phyloP scores from a whole-genome alignment of 257 asterid genomes.

The Gynochthodes officinalis region DNA sequence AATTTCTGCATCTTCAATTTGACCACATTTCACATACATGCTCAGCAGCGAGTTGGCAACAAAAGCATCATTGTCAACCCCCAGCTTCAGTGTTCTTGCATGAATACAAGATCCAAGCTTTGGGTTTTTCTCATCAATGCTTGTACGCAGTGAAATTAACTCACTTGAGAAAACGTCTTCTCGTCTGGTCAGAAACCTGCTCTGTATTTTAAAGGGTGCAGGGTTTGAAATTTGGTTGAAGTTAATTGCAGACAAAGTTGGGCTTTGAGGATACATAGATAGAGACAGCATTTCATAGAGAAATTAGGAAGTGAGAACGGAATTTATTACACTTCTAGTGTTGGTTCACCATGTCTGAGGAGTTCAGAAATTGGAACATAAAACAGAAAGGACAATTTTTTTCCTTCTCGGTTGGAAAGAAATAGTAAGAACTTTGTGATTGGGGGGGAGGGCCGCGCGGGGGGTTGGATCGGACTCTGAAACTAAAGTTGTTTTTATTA shows the following conservation, averaged over 20 bases:
- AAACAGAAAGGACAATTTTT: too few relatives aligned
- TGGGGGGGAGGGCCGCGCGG: too few relatives aligned
- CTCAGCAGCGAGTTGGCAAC: conserved; percentile 32
- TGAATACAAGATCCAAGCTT: conserved; percentile 35
- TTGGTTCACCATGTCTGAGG: too few relatives aligned
- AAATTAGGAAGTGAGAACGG: neutral
- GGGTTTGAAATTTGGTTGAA: conserved; percentile 6
- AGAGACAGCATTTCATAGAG: neutral
- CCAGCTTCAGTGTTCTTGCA: conserved; percentile 31
- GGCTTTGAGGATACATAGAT: neutral
- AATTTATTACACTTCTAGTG: too few relatives aligned
- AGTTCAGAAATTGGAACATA: too few relatives aligned
- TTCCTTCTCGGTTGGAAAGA: too few relatives aligned
- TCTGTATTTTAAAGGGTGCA: neutral
- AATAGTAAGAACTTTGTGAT: too few relatives aligned
- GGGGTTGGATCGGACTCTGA: too few relatives aligned
- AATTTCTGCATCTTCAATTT: conserved; percentile 21
- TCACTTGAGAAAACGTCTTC: conserved; percentile 32
- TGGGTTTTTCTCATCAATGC: conserved; percentile 28
- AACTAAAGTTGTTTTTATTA: too few relatives aligned
- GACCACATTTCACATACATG: conserved; percentile 31
- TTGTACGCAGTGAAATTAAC: conserved; percentile 29
- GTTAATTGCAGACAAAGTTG: neutral
- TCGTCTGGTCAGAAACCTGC: conserved; percentile 1
- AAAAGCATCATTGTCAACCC: conserved; percentile 34